These are phyloP conservation scores for Neophaeococcomyces aloes DNA, from an alignment of 2,329 filamentous ascomycete genomes.

Conservation along the genomic window DNA sequence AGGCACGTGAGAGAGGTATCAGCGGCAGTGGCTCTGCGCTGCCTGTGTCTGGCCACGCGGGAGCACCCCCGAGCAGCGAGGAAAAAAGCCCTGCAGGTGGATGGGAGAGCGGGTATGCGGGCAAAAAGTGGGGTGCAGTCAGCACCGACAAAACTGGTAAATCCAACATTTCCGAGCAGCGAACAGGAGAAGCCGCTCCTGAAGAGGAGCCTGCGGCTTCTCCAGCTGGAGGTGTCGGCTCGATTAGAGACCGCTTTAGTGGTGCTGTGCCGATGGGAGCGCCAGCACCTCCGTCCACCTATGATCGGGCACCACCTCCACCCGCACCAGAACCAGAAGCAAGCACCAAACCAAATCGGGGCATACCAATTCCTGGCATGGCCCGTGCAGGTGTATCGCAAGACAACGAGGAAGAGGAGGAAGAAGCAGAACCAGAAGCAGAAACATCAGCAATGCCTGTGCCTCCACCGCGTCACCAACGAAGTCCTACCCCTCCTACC, in stretches of 20 bases:
- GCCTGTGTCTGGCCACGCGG: conserved; percentile 32
- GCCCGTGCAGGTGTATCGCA: conserved; percentile 43
- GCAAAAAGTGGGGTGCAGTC: conserved; percentile 83
- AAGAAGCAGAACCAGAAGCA: conserved; percentile 36
- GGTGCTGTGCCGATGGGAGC: conserved; percentile 60
- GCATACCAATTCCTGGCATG: conserved; percentile 69
- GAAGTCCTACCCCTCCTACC: conserved; percentile 40
- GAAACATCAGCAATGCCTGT: conserved; percentile 36
- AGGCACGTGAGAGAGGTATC: conserved; percentile 62
- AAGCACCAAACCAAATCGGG: conserved; percentile 59
- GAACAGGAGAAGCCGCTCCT: conserved; percentile 45
- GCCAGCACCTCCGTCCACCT: conserved; percentile 30
- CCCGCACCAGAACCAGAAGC: conserved; percentile 53
- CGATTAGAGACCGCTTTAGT: conserved; percentile 74
- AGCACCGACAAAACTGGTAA: conserved; percentile 62
- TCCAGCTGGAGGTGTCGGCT: conserved; percentile 55
- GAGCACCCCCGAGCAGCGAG: conserved; percentile 44
- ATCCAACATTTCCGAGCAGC: conserved; percentile 50
- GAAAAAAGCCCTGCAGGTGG: conserved; percentile 64
- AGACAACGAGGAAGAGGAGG: conserved; percentile 26
- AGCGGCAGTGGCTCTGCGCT: conserved; percentile 43
- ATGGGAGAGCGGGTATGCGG: conserved; percentile 85
- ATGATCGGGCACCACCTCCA: conserved; percentile 34
- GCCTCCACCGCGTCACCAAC: conserved; percentile 33
- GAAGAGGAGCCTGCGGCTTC: conserved; percentile 45